Evolutionary conservation across 768 basidiomycete species (phyloP).

Genomic region (Lactarius tabidus): DNA sequence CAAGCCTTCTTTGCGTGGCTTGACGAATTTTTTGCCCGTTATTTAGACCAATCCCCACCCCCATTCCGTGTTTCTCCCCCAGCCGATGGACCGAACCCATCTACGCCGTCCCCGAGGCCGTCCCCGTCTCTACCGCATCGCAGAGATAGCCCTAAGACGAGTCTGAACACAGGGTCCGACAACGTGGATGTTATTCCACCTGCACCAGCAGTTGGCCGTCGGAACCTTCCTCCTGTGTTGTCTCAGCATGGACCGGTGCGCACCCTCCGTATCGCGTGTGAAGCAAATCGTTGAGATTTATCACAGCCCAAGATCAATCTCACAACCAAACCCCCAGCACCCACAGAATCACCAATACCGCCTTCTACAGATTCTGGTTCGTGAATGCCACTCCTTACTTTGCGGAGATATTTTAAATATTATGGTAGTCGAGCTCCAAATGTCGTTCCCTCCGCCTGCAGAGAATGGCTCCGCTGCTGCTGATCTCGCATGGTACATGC

Average conservation of each 20-base stretch:
- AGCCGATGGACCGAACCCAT: neutral
- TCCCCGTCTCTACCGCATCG: constrained; percentile 3
- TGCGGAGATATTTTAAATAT: neutral
- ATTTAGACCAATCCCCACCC: constrained; percentile 29
- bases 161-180: neutral
- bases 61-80: constrained; percentile 3
- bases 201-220: neutral
- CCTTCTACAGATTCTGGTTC: neutral
- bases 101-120: neutral
- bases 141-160: neutral
- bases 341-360: neutral
- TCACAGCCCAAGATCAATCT: constrained; percentile 22
- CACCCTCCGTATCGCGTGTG: neutral
- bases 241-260: constrained; percentile 16
- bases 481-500: constrained; percentile 45
- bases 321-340: constrained; percentile 14
- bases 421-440: constrained; percentile 25
- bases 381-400: neutral
- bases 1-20: constrained; percentile 72
- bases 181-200: neutral
- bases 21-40: constrained; percentile 70
- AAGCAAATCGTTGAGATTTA: neutral
- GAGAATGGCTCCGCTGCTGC: constrained; percentile 37
- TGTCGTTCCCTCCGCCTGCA: constrained; percentile 36
- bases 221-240: constrained; percentile 11